Evolutionary conservation across 2,329 filamentous ascomycete genomes (phyloP), one percentile per base, ranked within the genome.

Genomic region (Emergomyces orientalis): DNA sequence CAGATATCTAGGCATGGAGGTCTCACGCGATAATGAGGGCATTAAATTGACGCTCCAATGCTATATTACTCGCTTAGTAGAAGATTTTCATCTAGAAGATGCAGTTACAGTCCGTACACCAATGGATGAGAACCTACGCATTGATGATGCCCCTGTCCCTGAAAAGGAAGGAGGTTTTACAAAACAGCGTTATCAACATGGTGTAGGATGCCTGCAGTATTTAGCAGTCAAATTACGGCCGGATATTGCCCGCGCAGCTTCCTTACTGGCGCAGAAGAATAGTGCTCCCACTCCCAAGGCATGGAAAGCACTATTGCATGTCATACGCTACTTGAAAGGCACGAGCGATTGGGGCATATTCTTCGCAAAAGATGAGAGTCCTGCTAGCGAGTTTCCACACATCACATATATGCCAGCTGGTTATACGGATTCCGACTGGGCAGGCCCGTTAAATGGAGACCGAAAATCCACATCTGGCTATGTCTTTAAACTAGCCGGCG

Each of bases 401-500:
- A n/a, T n/a, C n/a, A n/a, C 13, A 19, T 43, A 43, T 19, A 17
- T 14, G 13, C 41, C 17, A 5, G 2, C 41, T 25, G 34, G 6
- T 3, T 58, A 58, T 39, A 25, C 27, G 0, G 34, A 58, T 43
- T 58, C 19, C 1, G 14, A 58, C 6, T 58, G 55, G 14, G 55
- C 1, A 22, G 55, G 27, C 7, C 1, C 19, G 0, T 5, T 58
- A 3, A 55, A 55, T 39, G 55, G 17, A 0, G 11, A 58, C 13
- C 13, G 60, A 1, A 64, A 55, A 27, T 67, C 64, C 2, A 65
- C 60, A 0, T 55, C 58, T 7, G 64, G 64, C 1, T 66, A 60
- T 5, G 30, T 65, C 1, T 67, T 69, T 34, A 43, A 34, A 11
- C 39, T 66, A 1, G 55, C 37, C 2, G 63, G 63, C 0, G 64